phyloP scores from a whole-genome alignment of 495 filamentous ascomycete genomes.

The Apodospora peruviana region DNA sequence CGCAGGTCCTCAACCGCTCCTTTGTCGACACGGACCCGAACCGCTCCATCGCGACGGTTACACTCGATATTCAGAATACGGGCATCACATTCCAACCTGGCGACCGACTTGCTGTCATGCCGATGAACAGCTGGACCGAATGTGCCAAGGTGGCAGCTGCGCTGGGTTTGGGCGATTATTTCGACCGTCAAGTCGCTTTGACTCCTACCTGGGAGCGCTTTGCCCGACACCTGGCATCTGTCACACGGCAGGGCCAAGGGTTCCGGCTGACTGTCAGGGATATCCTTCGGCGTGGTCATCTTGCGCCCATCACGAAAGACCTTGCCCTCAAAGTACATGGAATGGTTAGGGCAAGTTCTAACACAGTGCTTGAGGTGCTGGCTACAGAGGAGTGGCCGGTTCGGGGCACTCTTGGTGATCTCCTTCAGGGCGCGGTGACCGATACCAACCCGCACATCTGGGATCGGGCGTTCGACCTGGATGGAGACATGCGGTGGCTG shows the following conservation, averaged over 20 bases:
- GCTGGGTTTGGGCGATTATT: slow-evolving; percentile 33
- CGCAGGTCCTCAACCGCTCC: slow-evolving; percentile 34
- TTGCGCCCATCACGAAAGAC: slow-evolving; percentile 45
- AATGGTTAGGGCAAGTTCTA: slow-evolving; percentile 40
- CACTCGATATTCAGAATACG: slow-evolving; percentile 39
- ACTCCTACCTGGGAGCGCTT: slow-evolving; percentile 39
- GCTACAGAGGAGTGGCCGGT: slow-evolving; percentile 45
- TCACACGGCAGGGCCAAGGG: slow-evolving; percentile 18
- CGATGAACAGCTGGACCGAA: slow-evolving; percentile 43
- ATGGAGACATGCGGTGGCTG: slow-evolving; percentile 38
- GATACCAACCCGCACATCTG: slow-evolving; percentile 42
- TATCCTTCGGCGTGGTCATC: slow-evolving; percentile 42
- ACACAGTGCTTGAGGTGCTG: slow-evolving; percentile 40
- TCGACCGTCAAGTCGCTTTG: slow-evolving; percentile 29
- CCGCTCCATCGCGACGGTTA: slow-evolving; percentile 40
- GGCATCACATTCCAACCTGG: slow-evolving; percentile 46
- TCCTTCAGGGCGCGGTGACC: slow-evolving; percentile 36
- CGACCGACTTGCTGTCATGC: slow-evolving; percentile 46
- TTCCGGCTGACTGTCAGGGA: slow-evolving; percentile 39
- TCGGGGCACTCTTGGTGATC: slow-evolving; percentile 39
- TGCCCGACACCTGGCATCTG: slow-evolving; percentile 37
- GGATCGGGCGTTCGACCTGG: slow-evolving; percentile 41
- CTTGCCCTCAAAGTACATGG: slow-evolving; percentile 37
- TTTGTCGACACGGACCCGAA: slow-evolving; percentile 38
- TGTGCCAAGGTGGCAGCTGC: slow-evolving; percentile 43